phyloP scores from a whole-genome alignment of 2,329 filamentous ascomycete species.

The Colletotrichum destructivum region DNA sequence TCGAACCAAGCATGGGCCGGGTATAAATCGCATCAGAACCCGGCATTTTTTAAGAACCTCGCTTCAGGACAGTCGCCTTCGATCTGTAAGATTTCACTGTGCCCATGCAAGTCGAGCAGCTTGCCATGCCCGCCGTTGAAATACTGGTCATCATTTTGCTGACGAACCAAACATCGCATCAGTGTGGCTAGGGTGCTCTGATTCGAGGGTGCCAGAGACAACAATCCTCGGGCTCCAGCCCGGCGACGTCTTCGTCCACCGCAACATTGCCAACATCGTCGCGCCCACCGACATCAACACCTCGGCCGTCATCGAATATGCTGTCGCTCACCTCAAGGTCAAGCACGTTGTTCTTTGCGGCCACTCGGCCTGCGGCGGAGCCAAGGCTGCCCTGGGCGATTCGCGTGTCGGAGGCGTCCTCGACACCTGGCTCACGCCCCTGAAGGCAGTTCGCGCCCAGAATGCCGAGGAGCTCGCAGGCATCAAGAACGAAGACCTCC shows the following conservation, averaged over 20 bases:
- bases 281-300: slow-evolving; percentile 82
- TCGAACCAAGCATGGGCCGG: slow-evolving; percentile 81
- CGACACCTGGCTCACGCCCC: slow-evolving; percentile 69
- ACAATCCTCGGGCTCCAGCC: slow-evolving; percentile 84
- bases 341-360: slow-evolving; percentile 80
- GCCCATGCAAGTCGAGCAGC: not conserved
- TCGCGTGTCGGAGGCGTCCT: slow-evolving; percentile 66
- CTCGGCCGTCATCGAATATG: slow-evolving; percentile 83
- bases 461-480: slow-evolving; percentile 70
- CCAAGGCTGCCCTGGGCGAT: slow-evolving; percentile 69
- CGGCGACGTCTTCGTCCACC: slow-evolving; percentile 90
- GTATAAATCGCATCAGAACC: slow-evolving; percentile 75
- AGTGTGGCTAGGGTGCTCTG: slow-evolving; percentile 91
- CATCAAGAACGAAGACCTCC: slow-evolving; percentile 68
- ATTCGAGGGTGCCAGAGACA: slow-evolving; percentile 88
- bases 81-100: slow-evolving; percentile 62
- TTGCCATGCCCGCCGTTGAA: not conserved
- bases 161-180: not conserved
- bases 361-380: slow-evolving; percentile 78
- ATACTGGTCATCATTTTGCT: not conserved
- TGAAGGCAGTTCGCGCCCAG: slow-evolving; percentile 59
- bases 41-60: slow-evolving; percentile 78
- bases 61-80: slow-evolving; percentile 77
- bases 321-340: slow-evolving; percentile 80
- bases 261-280: slow-evolving; percentile 91